These are phyloP conservation scores for Verbascum thapsus DNA, from an alignment of 257 asterid species.

Conservation along the genomic window DNA sequence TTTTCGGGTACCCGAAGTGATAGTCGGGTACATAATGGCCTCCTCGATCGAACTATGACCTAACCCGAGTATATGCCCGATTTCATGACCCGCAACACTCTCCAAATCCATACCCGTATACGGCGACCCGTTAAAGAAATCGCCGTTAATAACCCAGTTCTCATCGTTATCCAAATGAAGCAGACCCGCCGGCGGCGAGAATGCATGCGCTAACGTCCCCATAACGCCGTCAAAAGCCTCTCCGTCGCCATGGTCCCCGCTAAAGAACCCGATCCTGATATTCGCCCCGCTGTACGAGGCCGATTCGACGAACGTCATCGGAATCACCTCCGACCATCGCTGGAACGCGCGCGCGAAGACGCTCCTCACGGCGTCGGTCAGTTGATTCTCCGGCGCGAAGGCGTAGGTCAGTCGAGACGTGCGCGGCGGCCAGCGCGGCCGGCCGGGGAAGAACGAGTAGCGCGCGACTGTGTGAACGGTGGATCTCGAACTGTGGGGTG, in stretches of 20 bases:
- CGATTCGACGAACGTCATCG: constrained; percentile 55
- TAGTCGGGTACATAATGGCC: constrained; percentile 79
- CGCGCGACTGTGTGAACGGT: constrained; percentile 57
- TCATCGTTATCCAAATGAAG: constrained; percentile 79
- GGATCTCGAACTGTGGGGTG: constrained; percentile 28
- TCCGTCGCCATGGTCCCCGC: constrained; percentile 85
- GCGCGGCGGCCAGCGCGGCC: constrained; percentile 71
- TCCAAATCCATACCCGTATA: constrained; percentile 74
- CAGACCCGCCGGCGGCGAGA: constrained; percentile 74
- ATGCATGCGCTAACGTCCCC: constrained; percentile 91
- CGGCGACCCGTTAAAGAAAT: constrained; percentile 38
- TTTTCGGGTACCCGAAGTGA: constrained; percentile 60
- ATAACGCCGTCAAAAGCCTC: constrained; percentile 86
- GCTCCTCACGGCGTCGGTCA: constrained; percentile 33
- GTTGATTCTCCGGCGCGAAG: constrained; percentile 47
- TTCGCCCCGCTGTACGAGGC: constrained; percentile 51
- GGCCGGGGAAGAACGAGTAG: constrained; percentile 68
- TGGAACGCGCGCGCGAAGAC: constrained; percentile 71
- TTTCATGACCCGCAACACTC: constrained; percentile 90
- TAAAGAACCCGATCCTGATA: constrained; percentile 58
- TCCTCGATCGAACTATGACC: constrained; percentile 84
- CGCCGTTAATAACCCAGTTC: constrained; percentile 79
- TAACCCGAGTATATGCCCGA: constrained; percentile 88
- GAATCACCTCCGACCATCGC: constrained; percentile 87
- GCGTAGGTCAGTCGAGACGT: constrained; percentile 58